Percentiles rank a stretch among this genome's conserved stretches.
Conservation (phyloP, 177 flowering plant genomes). For the Tripterygium wilfordii region DNA sequence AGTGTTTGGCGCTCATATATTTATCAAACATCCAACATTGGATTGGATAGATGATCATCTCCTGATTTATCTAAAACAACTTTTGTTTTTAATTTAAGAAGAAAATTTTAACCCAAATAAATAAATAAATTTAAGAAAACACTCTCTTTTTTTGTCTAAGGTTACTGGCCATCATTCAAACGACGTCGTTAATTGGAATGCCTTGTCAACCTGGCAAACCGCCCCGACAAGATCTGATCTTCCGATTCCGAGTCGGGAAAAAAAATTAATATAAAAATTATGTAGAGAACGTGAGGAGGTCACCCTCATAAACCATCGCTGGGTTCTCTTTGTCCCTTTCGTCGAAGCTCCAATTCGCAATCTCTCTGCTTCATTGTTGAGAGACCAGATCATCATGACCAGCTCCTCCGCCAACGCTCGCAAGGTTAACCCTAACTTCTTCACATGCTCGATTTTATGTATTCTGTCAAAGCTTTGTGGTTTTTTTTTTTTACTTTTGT, state of each 20-base stretch:
- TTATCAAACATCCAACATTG: too few relatives aligned
- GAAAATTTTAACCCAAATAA: too few relatives aligned
- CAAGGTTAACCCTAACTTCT: slow-evolving; percentile 33
- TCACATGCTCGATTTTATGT: neutral
- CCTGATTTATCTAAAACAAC: too few relatives aligned
- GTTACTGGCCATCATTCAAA: too few relatives aligned
- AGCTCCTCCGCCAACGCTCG: slow-evolving; percentile 62
- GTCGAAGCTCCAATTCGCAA: slow-evolving; percentile 1
- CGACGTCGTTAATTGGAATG: neutral
- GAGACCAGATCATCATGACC: slow-evolving; percentile 30
- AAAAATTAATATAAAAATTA: too few relatives aligned
- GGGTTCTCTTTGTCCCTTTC: slow-evolving; percentile 11
- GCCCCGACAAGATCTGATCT: neutral
- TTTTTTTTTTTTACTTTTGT: neutral
- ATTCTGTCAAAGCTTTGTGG: neutral
- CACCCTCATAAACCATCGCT: slow-evolving; percentile 10
- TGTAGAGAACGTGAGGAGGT: neutral
- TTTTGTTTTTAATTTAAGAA: too few relatives aligned
- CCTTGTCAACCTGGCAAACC: neutral
- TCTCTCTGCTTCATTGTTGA: neutral
- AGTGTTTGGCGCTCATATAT: too few relatives aligned
- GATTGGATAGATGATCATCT: too few relatives aligned
- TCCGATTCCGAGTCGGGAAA: neutral
- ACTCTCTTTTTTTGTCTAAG: too few relatives aligned
- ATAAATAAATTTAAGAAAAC: too few relatives aligned